Base-by-base conservation (phyloP, 1,139 yeast species). In the Pichia sp. region DNA sequence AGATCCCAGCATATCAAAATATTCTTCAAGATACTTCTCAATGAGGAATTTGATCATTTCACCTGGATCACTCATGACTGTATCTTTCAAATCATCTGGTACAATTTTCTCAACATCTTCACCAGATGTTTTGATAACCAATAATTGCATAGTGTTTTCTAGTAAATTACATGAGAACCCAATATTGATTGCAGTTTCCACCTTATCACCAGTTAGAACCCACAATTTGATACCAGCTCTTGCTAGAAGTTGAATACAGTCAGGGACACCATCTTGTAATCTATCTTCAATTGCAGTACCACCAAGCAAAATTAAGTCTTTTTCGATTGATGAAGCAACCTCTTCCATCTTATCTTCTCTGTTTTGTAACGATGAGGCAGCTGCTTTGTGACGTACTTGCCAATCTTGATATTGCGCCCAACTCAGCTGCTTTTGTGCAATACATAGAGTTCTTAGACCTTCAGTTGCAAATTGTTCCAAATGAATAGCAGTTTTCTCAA, bases 201-300 rank as follows among this genome's bases (percentile, higher is more conserved):
- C 95, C 73, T 92, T 88, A 72, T 93, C 99, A 71, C 99, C 99
- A 17, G 99, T 93, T 55, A 93, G 77, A 43, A 93, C 98, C 99
- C 99, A 93, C 54, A 93, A 75, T 71, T 93, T 93, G 62, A 93
- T 87, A 65, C 99, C 99, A 8, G 97, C 98, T 62, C 85, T 81
- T 12, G 87, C 89, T 55, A 93, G 78, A 48, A 87, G 73, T 10
- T 91, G 86, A 70, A 93, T 93, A 4, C 98, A 81, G 62, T 90
- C 95, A 2, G 99, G 98, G 17, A 93, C 99, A 68, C 98, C 99
- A 58, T 85, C 90, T 73, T 93, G 99, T 57, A 93, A 77, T 65
- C 97, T 79, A 72, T 93, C 99, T 70, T 93, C 99, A 70, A 93
- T 93, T 20, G 99, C 99, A 34, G 99, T 93, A 64, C 98, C 99